Evolutionary conservation across 164 flowering plant species (phyloP), one percentile per base, ranked within the genome.

Genomic region (Sextonia rubra): DNA sequence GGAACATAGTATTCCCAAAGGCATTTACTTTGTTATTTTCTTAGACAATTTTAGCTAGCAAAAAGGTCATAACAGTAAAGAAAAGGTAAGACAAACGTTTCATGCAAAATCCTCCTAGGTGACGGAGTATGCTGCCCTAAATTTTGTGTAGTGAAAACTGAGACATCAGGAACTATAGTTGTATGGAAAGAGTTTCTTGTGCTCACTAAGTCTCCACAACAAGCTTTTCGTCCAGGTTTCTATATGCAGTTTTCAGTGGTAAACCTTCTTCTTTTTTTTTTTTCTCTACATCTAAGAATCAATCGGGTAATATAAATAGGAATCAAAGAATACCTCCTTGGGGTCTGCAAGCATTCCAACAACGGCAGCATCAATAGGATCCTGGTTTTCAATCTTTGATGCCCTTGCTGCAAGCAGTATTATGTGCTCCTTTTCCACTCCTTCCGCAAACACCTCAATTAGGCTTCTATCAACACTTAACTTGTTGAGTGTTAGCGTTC

Each of bases 261-360:
- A 12, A 3, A 18, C 0, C 17, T n/a, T n/a, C n/a, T n/a, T n/a
- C n/a, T n/a, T n/a, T n/a, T n/a, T n/a, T n/a, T n/a, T 14, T 52
- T 52, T 14, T 17, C 58, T 52, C 20, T 2, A 52, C 12, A 52
- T 52, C 17, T 52, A 20, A 15, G 2, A 17, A 52, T 52, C 6
- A 15, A 20, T 20, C n/a, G 14, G 24, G 6, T 0, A 0, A 3
- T 61, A 3, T 1, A 52, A 15, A 52, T 52, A 52, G 14, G 58
- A 52, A 52, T 52, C 14, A 52, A 52, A 20, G 4, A 14, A 68
- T 76, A 82, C 84, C 84, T 82, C 84, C 66, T 77, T 82, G 1
- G 85, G 82, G 63, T 82, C 85, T 2, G 85, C 82, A 58, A 82
- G 77, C 79, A 78, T 82, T n/a, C 81, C 81, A 64, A 82, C 85